Percentiles rank a stretch among this genome's conserved stretches.
Evolutionary conservation across 768 basidiomycete species (phyloP).

Genomic region (Scleroderma bovista): DNA sequence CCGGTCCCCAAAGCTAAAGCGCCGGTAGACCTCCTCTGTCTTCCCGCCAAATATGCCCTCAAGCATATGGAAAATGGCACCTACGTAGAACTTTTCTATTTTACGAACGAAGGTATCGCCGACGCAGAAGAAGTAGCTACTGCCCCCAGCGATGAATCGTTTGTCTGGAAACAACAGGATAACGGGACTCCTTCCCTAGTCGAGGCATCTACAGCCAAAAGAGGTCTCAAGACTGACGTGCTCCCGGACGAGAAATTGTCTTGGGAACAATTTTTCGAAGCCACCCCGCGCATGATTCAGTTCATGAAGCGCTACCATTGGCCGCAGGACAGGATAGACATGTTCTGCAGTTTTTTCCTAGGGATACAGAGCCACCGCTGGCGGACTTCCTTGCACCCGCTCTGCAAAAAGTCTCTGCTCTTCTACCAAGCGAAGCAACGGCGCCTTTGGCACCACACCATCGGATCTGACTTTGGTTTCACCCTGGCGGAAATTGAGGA

Average conservation of each 20-base stretch:
- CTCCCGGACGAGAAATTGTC: background rate
- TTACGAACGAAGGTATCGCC: conserved; percentile 3
- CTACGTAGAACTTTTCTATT: background rate
- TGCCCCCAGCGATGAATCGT: background rate
- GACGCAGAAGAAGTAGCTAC: too few relatives aligned
- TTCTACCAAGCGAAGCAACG: conserved; percentile 12
- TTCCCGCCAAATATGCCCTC: background rate
- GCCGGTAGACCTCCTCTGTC: background rate
- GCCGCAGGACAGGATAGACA: conserved; percentile 2
- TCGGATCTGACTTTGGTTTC: background rate
- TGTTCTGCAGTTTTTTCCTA: conserved; percentile 10
- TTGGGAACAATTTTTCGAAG: conserved; percentile 1
- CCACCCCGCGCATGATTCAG: conserved; percentile 7
- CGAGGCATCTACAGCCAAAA: background rate
- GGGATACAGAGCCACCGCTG: conserved; percentile 3
- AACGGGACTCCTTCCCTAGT: background rate
- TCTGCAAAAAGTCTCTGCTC: conserved; percentile 6
- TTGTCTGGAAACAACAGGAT: background rate
- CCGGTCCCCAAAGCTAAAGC: background rate
- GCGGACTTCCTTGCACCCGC: conserved; percentile 1
- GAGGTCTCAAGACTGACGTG: background rate
- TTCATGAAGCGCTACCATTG: too few relatives aligned
- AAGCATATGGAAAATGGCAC: background rate
- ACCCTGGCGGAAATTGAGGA: background rate
- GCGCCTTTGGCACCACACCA: conserved; percentile 2